phyloP scores from a whole-genome alignment of 768 basidiomycete species.

The Lepiota brunneoincarnata region DNA sequence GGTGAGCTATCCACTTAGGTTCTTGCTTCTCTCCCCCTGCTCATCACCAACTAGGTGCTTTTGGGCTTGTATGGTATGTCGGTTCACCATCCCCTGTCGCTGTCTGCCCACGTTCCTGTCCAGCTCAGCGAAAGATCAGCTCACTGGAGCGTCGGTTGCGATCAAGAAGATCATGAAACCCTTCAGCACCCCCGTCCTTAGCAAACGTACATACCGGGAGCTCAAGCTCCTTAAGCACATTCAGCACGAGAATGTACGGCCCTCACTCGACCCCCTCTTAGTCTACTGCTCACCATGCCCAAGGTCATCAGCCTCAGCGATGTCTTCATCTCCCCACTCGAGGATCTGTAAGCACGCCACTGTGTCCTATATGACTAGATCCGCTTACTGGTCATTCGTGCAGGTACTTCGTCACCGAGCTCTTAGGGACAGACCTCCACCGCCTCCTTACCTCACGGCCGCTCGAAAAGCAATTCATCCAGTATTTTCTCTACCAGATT shows the following conservation, averaged over 20 bases:
- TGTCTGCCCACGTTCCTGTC: conserved; percentile 5
- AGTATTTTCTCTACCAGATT: conserved; percentile 99
- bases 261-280: background rate
- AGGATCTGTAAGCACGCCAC: conserved; percentile 74
- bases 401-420: conserved; percentile 98
- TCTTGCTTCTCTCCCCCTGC: conserved; percentile 11
- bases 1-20: conserved; percentile 49
- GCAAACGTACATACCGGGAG: conserved; percentile 96
- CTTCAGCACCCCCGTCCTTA: conserved; percentile 97
- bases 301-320: conserved; percentile 98
- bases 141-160: conserved; percentile 90
- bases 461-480: conserved; percentile 99
- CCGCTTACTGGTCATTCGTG: conserved; percentile 5
- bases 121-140: conserved; percentile 93
- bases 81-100: background rate
- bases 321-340: conserved; percentile 99
- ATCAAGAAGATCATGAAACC: conserved; percentile 99
- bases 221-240: conserved; percentile 98
- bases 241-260: conserved; percentile 91
- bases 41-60: conserved; percentile 63
- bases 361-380: background rate
- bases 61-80: conserved; percentile 93
- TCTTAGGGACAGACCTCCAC: conserved; percentile 97
- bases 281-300: background rate
- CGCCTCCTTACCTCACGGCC: conserved; percentile 95